phyloP scores from a whole-genome alignment of 257 asterid species.

The Lavandula angustifolia region DNA sequence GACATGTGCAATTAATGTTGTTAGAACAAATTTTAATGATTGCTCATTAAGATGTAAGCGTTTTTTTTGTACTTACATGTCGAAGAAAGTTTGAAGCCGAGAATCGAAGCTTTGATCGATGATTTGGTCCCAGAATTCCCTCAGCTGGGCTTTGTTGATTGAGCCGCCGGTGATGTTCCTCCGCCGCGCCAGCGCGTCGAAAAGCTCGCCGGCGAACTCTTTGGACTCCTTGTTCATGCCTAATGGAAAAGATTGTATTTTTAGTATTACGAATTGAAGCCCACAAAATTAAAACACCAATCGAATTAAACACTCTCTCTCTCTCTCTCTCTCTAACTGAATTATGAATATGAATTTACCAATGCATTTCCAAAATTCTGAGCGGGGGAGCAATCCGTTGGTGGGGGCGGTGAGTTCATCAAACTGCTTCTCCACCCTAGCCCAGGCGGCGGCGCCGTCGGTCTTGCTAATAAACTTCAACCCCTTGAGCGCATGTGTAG shows the following conservation, averaged over 20 bases:
- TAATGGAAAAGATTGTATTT: slow-evolving; percentile 5
- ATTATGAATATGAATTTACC: slow-evolving; percentile 41
- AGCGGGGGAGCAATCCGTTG: slow-evolving; percentile 64
- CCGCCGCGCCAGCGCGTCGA: slow-evolving; percentile 76
- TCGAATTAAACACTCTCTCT: no score
- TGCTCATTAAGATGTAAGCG: neutral
- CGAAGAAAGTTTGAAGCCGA: slow-evolving; percentile 90
- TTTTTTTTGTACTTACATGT: slow-evolving; percentile 55
- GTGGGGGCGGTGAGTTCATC: slow-evolving; percentile 52
- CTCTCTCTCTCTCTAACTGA: neutral
- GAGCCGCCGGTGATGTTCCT: slow-evolving; percentile 61
- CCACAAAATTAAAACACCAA: neutral
- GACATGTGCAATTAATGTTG: slow-evolving; percentile 2
- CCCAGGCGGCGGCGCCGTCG: slow-evolving; percentile 82
- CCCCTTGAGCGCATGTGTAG: slow-evolving; percentile 82
- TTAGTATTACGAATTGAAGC: neutral
- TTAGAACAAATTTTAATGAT: neutral
- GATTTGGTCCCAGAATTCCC: slow-evolving; percentile 86
- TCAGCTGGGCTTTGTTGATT: slow-evolving; percentile 60
- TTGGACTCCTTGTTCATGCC: slow-evolving; percentile 90
- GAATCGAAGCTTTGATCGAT: slow-evolving; percentile 86
- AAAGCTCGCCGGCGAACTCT: slow-evolving; percentile 78
- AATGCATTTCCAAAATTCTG: slow-evolving; percentile 80
- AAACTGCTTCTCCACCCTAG: slow-evolving; percentile 72
- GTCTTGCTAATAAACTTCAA: slow-evolving; percentile 88